A percentile compares a stretch with the other conserved stretches of the same genome.
Evolutionary conservation across 192 early-diverging fungal genomes (phyloP).

Genomic region (Linnemannia schmuckeri): DNA sequence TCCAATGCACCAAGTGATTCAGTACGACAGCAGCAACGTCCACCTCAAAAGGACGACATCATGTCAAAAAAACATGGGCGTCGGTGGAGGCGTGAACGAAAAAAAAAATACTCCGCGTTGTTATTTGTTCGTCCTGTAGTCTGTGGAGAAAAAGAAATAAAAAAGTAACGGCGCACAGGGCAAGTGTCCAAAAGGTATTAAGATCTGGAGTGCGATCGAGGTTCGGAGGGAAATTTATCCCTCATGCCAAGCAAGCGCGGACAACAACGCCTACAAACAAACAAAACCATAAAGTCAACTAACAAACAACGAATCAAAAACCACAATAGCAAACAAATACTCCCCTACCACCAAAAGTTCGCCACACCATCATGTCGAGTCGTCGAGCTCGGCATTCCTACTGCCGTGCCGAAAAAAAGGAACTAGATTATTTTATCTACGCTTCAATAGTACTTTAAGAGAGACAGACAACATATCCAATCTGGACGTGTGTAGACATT

Average conservation of each 20-base stretch:
- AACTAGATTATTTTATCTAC: too few relatives aligned
- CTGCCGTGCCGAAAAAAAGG: not conserved
- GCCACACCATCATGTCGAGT: not conserved
- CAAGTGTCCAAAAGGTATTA: not conserved
- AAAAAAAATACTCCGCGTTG: not conserved
- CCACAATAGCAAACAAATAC: not conserved
- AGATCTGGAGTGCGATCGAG: conserved; percentile 1
- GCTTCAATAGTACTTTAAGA: not conserved
- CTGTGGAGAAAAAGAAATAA: not conserved
- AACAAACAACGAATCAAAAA: not conserved
- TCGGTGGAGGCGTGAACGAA: not conserved
- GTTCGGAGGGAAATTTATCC: not conserved
- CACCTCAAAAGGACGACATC: too few relatives aligned
- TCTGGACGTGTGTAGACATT: not conserved
- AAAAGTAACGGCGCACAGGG: not conserved
- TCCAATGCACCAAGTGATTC: too few relatives aligned
- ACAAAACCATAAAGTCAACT: not conserved
- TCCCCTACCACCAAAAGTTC: not conserved
- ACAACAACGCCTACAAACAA: not conserved
- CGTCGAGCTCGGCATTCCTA: not conserved
- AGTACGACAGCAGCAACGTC: too few relatives aligned
- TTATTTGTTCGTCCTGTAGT: not conserved
- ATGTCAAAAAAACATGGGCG: too few relatives aligned
- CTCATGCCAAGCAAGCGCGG: not conserved
- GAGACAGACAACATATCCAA: not conserved